Percentiles rank a stretch among this genome's conserved stretches.
Conservation (phyloP, 306 rosid genomes). For the Luffa aegyptiaca region DNA sequence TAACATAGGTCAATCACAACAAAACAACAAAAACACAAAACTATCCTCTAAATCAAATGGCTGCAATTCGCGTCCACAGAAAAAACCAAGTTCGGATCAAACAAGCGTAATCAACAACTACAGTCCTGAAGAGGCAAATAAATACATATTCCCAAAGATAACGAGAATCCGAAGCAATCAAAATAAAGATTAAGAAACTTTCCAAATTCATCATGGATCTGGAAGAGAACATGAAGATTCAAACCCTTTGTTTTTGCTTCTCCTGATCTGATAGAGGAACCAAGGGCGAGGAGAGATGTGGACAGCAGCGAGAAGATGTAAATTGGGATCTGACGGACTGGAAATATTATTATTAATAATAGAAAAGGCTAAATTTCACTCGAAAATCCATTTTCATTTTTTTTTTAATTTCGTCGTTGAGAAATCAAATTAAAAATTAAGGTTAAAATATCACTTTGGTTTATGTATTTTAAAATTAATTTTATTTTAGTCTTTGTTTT, state of each 20-base stretch:
- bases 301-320: constrained; percentile 12
- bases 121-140: background rate
- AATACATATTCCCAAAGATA: background rate
- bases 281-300: constrained; percentile 20
- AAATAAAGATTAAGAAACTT: background rate
- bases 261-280: constrained; percentile 43
- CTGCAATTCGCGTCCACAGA: background rate
- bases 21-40: background rate
- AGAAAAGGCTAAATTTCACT: too few species aligned
- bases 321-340: constrained; percentile 23
- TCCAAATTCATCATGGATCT: background rate
- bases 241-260: background rate
- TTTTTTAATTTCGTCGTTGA: too few species aligned
- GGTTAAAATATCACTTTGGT: too few species aligned
- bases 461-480: too few species aligned
- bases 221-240: constrained; percentile 1
- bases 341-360: background rate
- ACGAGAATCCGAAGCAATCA: background rate
- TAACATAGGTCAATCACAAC: background rate
- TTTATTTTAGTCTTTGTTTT: too few species aligned
- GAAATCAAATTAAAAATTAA: too few species aligned
- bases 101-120: background rate
- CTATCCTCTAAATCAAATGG: background rate
- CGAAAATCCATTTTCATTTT: too few species aligned
- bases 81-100: background rate